phyloP scores from a whole-genome alignment of 352 stramenopile species.

The Phytophthora vignae region DNA sequence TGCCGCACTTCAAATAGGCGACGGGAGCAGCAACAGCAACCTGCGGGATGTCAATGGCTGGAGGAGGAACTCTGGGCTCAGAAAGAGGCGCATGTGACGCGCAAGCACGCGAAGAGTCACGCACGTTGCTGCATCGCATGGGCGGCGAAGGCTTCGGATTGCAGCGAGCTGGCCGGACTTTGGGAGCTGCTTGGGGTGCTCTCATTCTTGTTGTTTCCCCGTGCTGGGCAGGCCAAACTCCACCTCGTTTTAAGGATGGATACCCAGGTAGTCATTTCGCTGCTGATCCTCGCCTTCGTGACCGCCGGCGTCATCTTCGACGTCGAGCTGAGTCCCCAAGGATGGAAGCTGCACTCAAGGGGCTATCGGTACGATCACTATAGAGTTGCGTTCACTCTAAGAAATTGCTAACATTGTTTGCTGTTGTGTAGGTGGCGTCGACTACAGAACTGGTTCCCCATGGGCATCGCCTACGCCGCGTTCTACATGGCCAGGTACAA shows the following conservation, averaged over 20 bases:
- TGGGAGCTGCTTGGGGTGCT: slow-evolving; percentile 7
- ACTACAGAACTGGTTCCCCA: slow-evolving; percentile 80
- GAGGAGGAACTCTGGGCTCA: slow-evolving; percentile 17
- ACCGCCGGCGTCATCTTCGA: slow-evolving; percentile 65
- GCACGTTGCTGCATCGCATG: slow-evolving; percentile 30
- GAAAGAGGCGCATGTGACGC: slow-evolving; percentile 15
- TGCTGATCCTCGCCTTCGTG: slow-evolving; percentile 67
- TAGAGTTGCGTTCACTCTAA: background rate
- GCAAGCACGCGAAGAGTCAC: slow-evolving; percentile 17
- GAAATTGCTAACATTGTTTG: background rate
- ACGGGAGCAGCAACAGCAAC: slow-evolving; percentile 13
- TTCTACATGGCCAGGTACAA: slow-evolving; percentile 88
- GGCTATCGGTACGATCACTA: slow-evolving; percentile 47
- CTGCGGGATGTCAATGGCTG: background rate
- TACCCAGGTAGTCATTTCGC: slow-evolving; percentile 56
- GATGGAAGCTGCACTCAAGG: slow-evolving; percentile 61
- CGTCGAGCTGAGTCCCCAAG: slow-evolving; percentile 65
- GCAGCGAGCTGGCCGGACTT: background rate
- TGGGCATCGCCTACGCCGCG: slow-evolving; percentile 75
- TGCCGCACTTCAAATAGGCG: slow-evolving; percentile 20
- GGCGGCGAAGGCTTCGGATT: background rate
- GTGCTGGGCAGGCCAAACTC: slow-evolving; percentile 7
- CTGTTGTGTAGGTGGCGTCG: slow-evolving; percentile 54
- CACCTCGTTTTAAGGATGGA: slow-evolving; percentile 36
- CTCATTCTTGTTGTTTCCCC: slow-evolving; percentile 35